Conservation (phyloP, 306 rosid species). For the Vigna nakashimae region DNA sequence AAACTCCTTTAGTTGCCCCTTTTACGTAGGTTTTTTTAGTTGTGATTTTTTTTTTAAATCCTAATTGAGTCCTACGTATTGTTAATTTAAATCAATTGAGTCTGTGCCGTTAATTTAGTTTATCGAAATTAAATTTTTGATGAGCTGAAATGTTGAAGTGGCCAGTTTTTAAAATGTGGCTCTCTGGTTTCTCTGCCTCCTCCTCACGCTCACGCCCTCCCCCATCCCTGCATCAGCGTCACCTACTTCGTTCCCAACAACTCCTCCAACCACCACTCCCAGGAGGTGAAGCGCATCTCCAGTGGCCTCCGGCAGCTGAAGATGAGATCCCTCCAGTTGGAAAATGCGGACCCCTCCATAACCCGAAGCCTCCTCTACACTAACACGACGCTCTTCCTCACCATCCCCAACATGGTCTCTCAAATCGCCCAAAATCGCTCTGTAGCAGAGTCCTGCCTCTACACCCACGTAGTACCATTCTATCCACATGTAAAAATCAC, state of each 20-base stretch:
- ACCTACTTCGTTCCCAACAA: neutral
- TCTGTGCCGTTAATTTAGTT: accelerated
- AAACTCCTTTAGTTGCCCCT: too few relatives aligned
- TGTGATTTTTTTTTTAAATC: too few relatives aligned
- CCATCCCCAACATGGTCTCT: constrained; percentile 70
- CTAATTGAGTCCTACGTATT: too few relatives aligned
- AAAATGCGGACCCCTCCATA: constrained; percentile 61
- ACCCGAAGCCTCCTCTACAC: constrained; percentile 70
- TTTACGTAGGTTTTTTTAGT: too few relatives aligned
- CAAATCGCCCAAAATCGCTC: constrained; percentile 75
- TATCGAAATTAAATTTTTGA: too few relatives aligned
- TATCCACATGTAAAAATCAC: constrained; percentile 82
- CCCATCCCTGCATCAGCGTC: neutral
- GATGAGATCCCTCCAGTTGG: constrained; percentile 63
- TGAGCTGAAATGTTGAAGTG: too few relatives aligned
- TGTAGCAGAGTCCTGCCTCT: constrained; percentile 69
- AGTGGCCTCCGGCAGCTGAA: constrained; percentile 52
- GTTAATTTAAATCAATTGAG: too few relatives aligned
- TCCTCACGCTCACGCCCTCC: neutral
- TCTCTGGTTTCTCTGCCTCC: neutral
- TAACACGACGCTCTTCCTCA: constrained; percentile 70
- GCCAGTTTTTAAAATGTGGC: too few relatives aligned
- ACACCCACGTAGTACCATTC: constrained; percentile 76
- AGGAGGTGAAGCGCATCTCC: constrained; percentile 39
- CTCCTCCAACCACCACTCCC: too few relatives aligned